A percentile compares a stretch with the other conserved stretches of the same genome.
Evolutionary conservation across 148 eudicot genomes (phyloP).

Genomic region (Rhododendron vialii): DNA sequence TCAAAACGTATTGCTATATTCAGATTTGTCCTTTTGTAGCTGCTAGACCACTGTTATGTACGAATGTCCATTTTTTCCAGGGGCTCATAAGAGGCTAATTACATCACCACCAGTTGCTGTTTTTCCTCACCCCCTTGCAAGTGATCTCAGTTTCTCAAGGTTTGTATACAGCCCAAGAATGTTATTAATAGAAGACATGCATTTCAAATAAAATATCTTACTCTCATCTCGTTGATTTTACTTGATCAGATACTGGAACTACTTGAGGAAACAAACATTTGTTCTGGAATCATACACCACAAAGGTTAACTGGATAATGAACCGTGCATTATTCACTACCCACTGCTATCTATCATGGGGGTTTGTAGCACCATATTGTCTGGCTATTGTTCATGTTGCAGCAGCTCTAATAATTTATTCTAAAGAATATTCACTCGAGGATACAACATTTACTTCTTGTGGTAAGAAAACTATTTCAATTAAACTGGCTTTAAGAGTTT

Average conservation of each 20-base stretch:
- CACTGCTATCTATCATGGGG: constrained; percentile 99
- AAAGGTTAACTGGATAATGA: constrained; percentile 82
- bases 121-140: constrained; percentile 96
- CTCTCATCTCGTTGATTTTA: not conserved
- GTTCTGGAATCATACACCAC: constrained; percentile 90
- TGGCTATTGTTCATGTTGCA: constrained; percentile 81
- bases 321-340: constrained; percentile 76
- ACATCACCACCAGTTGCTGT: constrained; percentile 97
- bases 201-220: not conserved
- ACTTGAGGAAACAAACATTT: constrained; percentile 96
- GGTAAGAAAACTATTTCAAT: constrained; percentile 46
- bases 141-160: constrained; percentile 90
- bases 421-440: constrained; percentile 40
- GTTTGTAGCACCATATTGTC: constrained; percentile 78
- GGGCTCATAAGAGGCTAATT: constrained; percentile 80
- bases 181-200: not conserved
- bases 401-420: constrained; percentile 54
- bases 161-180: constrained; percentile 19
- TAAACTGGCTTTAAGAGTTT: not conserved
- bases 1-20: not conserved
- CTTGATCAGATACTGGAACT: constrained; percentile 85
- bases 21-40: constrained; percentile 6
- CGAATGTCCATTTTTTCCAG: constrained; percentile 33
- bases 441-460: constrained; percentile 38
- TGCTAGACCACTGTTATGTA: constrained; percentile 1